Evolutionary conservation across 1,284 basidiomycete genomes (phyloP).

Genomic region (Tylopilus microsporus): DNA sequence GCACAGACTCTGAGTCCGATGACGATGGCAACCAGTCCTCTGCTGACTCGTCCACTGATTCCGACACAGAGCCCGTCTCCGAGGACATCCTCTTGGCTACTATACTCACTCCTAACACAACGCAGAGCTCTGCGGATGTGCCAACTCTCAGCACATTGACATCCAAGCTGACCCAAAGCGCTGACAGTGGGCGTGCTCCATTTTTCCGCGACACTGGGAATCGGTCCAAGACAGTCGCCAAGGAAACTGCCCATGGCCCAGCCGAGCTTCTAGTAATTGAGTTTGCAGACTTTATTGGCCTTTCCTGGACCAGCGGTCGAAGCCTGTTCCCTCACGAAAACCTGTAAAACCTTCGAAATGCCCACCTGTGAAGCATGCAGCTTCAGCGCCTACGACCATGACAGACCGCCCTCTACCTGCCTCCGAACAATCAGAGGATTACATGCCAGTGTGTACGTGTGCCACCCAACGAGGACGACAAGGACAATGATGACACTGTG

Average conservation of each 20-base stretch:
- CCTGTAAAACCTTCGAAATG: conserved; percentile 34
- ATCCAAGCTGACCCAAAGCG: conserved; percentile 21
- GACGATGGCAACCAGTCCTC: conserved; percentile 49
- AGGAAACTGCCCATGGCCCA: conserved; percentile 54
- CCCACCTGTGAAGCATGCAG: conserved; percentile 30
- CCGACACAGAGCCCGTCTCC: conserved; percentile 60
- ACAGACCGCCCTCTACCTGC: conserved; percentile 24
- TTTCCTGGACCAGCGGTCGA: conserved; percentile 29
- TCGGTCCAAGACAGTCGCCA: conserved; percentile 83
- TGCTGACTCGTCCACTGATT: conserved; percentile 57
- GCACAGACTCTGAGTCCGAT: conserved; percentile 62
- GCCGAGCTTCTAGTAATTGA: conserved; percentile 74
- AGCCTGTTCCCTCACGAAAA: conserved; percentile 35
- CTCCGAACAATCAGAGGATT: conserved; percentile 26
- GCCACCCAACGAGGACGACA: no score
- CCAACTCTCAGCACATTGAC: conserved; percentile 24
- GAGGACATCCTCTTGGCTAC: conserved; percentile 52
- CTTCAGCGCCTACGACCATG: conserved; percentile 23
- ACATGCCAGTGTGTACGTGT: no score
- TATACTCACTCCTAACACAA: conserved; percentile 58
- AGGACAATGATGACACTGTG: no score
- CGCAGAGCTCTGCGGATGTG: conserved; percentile 50
- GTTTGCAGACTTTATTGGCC: conserved; percentile 62
- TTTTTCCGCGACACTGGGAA: conserved; percentile 53
- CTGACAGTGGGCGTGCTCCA: conserved; percentile 36